Evolutionary conservation across 257 asterid genomes (phyloP).

Genomic region (Solanum corneliomulleri): DNA sequence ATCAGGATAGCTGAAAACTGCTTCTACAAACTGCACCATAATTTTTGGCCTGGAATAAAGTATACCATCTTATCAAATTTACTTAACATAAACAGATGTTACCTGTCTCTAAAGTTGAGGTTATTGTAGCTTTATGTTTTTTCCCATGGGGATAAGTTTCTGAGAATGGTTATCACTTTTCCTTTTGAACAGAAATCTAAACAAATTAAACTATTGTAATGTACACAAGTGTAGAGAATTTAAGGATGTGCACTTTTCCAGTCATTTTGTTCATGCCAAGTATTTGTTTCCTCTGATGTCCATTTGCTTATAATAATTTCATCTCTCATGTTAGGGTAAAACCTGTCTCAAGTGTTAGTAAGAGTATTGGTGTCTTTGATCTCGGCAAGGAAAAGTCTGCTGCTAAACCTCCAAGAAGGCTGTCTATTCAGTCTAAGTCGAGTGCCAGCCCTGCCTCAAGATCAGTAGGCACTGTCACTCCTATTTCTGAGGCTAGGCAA

Average conservation of each 20-base stretch:
- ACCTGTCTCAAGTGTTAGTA: constrained; percentile 45
- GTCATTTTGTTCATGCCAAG: neutral
- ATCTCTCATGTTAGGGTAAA: constrained; percentile 32
- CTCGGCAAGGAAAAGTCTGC: constrained; percentile 63
- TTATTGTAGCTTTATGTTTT: neutral
- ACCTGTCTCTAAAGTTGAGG: neutral
- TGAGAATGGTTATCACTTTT: neutral
- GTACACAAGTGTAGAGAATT: neutral
- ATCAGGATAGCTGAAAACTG: neutral
- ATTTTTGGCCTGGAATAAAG: neutral
- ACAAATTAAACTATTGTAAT: neutral
- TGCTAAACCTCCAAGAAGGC: constrained; percentile 79
- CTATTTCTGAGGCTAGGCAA: constrained; percentile 65
- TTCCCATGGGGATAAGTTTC: neutral
- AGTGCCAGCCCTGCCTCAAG: constrained; percentile 47
- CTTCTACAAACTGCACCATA: neutral
- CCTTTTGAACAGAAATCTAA: neutral
- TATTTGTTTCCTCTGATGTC: neutral
- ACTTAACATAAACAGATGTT: neutral
- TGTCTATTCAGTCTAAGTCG: constrained; percentile 71
- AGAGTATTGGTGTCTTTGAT: constrained; percentile 70
- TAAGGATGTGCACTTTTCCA: neutral
- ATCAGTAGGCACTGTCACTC: constrained; percentile 54
- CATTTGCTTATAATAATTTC: neutral
- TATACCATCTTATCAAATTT: neutral